Base-by-base conservation (phyloP, 495 filamentous ascomycete species). In the Saxispiralis lemnorum region DNA sequence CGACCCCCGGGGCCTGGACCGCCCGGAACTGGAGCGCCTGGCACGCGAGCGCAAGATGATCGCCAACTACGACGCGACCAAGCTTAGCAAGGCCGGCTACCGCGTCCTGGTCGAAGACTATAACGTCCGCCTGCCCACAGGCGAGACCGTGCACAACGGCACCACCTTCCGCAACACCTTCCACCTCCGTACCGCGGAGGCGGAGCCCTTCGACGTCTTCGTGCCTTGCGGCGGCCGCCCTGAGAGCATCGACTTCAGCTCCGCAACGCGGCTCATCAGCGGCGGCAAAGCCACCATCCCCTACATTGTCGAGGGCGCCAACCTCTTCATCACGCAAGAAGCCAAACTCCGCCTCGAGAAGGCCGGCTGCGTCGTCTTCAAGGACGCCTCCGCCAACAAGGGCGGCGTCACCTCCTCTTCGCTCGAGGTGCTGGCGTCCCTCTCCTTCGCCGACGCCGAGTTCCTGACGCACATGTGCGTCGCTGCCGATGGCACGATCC, bases 331-430 rank as follows among this genome's bases (percentile, higher is more conserved):
- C 63, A 96, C 89, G 11, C 92, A 97, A 63, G 89, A 97, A 56
- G 86, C 84, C 51, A 97, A 97, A 70, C 69, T 96, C 44, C 79
- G 85, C 16, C 73, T 97, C 5, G 89, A 97, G 64, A 77, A 82
- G 52, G 88, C 89, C 21, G 92, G 92, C 47, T 85, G 81, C 56
- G 78, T 96, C 51, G 61, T 97, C 35, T 96, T 83, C 73, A 97
- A 97, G 68, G 89, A 97, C 63, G 89, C 89, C 11, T 93, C 84
- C 35, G 86, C 92, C 35, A 97, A 97, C 71, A 97, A 97, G 70
- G 89, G 89, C 54, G 89, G 89, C 59, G 89, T 97, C 38, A 97
- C 89, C 6, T 93, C 83, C n/a, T 96, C 89, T 0, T 97, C 89
- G 5, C 74, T 96, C 36, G 89, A 97, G 54, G 89, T 97, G 4